Evolutionary conservation across 768 basidiomycete genomes (phyloP).

Genomic region (Hortiboletus flavorubellus): DNA sequence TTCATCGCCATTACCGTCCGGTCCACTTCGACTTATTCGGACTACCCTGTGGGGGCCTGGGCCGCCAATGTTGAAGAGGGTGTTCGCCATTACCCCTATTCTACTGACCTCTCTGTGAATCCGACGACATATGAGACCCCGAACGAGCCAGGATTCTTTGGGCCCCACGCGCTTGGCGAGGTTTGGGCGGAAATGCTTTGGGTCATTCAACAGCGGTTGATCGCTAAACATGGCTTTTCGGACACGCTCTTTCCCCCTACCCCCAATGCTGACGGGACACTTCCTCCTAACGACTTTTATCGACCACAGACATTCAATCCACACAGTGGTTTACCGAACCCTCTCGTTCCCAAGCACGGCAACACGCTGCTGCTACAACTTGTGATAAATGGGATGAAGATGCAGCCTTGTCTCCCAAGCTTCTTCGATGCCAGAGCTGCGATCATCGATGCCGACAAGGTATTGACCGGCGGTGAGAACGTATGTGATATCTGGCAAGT

Average conservation of each 20-base stretch:
- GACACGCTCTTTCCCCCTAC: constrained; percentile 78
- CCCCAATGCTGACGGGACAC: constrained; percentile 56
- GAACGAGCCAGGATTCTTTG: constrained; percentile 50
- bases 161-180: constrained; percentile 61
- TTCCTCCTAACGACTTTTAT: constrained; percentile 75
- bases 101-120: constrained; percentile 74
- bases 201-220: constrained; percentile 69
- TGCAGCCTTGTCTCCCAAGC: constrained; percentile 85
- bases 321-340: constrained; percentile 25
- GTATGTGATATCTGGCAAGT: constrained; percentile 79
- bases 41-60: constrained; percentile 93
- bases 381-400: constrained; percentile 89
- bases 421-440: constrained; percentile 93
- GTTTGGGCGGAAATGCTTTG: constrained; percentile 95
- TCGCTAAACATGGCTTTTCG: constrained; percentile 78
- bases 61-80: constrained; percentile 73
- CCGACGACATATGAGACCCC: constrained; percentile 93
- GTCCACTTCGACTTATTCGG: constrained; percentile 66
- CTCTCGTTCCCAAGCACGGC: constrained; percentile 83
- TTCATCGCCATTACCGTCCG: constrained; percentile 86
- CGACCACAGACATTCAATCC: constrained; percentile 34
- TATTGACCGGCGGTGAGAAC: constrained; percentile 90
- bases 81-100: constrained; percentile 87
- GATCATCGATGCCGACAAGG: constrained; percentile 83
- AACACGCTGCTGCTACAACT: constrained; percentile 85